phyloP scores from a whole-genome alignment of 371 early-diverging fungal species.

The Capillidium heterosporum region DNA sequence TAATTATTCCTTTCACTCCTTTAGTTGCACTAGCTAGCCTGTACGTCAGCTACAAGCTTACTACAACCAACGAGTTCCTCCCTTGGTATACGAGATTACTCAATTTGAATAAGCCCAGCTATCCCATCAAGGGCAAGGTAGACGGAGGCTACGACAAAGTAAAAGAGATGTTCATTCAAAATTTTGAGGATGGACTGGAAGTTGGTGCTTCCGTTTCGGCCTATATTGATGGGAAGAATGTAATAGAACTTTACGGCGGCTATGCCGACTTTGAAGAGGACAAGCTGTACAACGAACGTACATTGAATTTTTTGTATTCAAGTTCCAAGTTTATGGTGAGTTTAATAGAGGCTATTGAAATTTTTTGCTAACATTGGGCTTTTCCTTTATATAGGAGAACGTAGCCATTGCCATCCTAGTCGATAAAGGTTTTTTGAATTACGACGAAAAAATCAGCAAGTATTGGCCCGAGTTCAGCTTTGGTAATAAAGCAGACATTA shows the following conservation, averaged over 20 bases:
- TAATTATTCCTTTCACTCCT: no score
- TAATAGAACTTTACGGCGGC: slow-evolving; percentile 44
- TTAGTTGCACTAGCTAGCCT: no score
- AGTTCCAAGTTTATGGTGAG: slow-evolving; percentile 28
- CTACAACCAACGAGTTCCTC: neutral
- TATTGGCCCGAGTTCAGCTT: slow-evolving; percentile 68
- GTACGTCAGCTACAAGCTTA: no score
- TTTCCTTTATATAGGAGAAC: neutral
- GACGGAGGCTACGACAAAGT: neutral
- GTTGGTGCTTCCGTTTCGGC: slow-evolving; percentile 30
- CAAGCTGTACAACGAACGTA: slow-evolving; percentile 23
- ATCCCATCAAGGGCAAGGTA: neutral
- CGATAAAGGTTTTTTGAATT: slow-evolving; percentile 29
- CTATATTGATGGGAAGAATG: slow-evolving; percentile 29
- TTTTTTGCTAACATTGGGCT: neutral
- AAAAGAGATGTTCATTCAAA: slow-evolving; percentile 1
- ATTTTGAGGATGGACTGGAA: slow-evolving; percentile 15
- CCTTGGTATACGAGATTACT: slow-evolving; percentile 1
- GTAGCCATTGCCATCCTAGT: slow-evolving; percentile 38
- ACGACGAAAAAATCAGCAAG: slow-evolving; percentile 26
- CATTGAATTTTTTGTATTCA: slow-evolving; percentile 46
- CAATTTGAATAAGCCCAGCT: neutral
- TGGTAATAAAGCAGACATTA: slow-evolving; percentile 51
- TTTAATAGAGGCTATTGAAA: neutral
- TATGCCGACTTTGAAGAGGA: slow-evolving; percentile 23